A percentile compares a stretch with the other conserved stretches of the same genome.
These are phyloP conservation scores for Diaporthe destruens DNA, from an alignment of 2,329 filamentous ascomycete genomes.

Conservation along the genomic window DNA sequence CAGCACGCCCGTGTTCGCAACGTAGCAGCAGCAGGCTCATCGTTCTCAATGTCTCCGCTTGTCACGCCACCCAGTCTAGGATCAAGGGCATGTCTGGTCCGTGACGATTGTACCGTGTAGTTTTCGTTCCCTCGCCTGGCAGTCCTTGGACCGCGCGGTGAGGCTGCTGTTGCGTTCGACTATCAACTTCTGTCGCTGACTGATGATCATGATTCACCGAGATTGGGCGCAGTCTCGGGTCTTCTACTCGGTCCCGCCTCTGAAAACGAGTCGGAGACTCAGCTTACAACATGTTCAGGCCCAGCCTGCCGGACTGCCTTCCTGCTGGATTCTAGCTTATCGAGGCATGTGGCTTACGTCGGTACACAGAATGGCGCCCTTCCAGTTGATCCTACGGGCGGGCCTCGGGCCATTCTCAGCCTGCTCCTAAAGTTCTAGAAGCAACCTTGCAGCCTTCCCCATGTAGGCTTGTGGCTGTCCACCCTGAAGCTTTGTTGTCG, in stretches of 20 bases:
- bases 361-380: not conserved
- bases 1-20: not conserved
- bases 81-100: not conserved
- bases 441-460: not conserved
- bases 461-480: not conserved
- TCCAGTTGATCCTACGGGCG: conserved; percentile 1
- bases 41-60: not conserved
- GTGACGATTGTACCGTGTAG: not conserved
- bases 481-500: not conserved
- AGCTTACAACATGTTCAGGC: not conserved
- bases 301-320: not conserved
- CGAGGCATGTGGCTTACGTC: conserved; percentile 12
- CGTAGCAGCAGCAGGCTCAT: not conserved
- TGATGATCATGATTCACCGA: too few species aligned
- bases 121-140: not conserved
- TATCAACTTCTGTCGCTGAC: conserved; percentile 34
- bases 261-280: conserved; percentile 1
- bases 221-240: not conserved
- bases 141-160: not conserved
- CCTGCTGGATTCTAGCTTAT: conserved; percentile 12
- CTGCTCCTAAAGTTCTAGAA: conserved; percentile 22
- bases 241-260: not conserved
- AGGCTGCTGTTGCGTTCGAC: not conserved
- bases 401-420: not conserved
- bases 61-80: conserved; percentile 28